phyloP scores from a whole-genome alignment of 805 yeast genomes.

The Monosporozyma aerobia region DNA sequence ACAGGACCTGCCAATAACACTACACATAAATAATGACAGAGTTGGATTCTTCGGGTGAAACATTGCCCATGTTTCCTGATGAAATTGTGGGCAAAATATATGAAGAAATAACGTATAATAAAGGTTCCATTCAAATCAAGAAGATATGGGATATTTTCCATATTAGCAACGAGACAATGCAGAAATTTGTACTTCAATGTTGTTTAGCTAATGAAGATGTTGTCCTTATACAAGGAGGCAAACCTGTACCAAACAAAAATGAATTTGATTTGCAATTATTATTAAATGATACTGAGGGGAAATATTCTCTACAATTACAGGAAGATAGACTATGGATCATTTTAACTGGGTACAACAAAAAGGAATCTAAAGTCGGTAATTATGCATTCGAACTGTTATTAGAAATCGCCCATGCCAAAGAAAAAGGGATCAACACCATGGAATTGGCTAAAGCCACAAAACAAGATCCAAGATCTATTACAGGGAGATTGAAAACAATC shows the following conservation, averaged over 20 bases:
- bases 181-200: constrained; percentile 12
- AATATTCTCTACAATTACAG: constrained; percentile 32
- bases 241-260: not conserved
- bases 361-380: constrained; percentile 46
- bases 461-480: constrained; percentile 65
- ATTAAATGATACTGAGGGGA: not conserved
- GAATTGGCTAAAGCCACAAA: constrained; percentile 47
- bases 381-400: constrained; percentile 46
- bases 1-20: too few relatives aligned
- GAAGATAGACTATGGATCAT: constrained; percentile 50
- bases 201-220: constrained; percentile 10
- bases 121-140: constrained; percentile 12
- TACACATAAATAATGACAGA: not conserved
- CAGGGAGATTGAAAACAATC: constrained; percentile 50
- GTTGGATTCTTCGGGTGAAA: not conserved
- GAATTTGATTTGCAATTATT: constrained; percentile 1
- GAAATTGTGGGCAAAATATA: constrained; percentile 22
- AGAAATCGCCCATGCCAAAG: constrained; percentile 50
- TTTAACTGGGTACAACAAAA: constrained; percentile 46
- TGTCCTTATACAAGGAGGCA: not conserved
- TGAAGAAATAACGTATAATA: constrained; percentile 26
- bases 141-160: constrained; percentile 14
- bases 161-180: constrained; percentile 9
- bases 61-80: constrained; percentile 20
- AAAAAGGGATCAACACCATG: constrained; percentile 49